Evolutionary conservation across 805 yeast species (phyloP).

Genomic region (Jamesozyma jinghongensis): DNA sequence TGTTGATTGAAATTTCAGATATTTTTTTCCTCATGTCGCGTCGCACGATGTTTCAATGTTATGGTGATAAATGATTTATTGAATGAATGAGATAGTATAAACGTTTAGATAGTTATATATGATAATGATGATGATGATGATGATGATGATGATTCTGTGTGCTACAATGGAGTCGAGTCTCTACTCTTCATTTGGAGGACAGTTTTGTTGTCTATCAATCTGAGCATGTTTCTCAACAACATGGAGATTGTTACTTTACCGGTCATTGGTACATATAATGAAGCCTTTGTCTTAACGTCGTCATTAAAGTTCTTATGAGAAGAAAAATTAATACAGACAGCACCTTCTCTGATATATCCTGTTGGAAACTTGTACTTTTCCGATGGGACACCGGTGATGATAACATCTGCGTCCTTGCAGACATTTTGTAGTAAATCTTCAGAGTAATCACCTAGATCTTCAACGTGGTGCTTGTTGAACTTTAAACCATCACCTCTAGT

Average conservation of each 20-base stretch:
- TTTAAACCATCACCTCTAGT: constrained; percentile 89
- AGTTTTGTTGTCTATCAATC: constrained; percentile 63
- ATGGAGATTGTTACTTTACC: constrained; percentile 96
- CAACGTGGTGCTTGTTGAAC: constrained; percentile 73
- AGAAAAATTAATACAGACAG: constrained; percentile 83
- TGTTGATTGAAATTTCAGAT: too few relatives aligned
- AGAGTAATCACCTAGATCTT: constrained; percentile 41
- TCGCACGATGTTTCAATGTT: too few relatives aligned
- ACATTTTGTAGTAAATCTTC: constrained; percentile 44
- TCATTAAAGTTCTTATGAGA: constrained; percentile 82
- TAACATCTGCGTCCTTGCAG: constrained; percentile 73
- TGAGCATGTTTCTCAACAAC: constrained; percentile 79
- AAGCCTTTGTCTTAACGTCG: constrained; percentile 74
- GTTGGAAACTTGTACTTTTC: constrained; percentile 78
- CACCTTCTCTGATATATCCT: constrained; percentile 72
- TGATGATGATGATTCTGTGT: too few relatives aligned
- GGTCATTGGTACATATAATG: constrained; percentile 87
- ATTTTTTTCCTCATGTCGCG: too few relatives aligned
- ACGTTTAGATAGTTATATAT: too few relatives aligned
- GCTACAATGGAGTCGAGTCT: too few relatives aligned
- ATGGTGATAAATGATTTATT: too few relatives aligned
- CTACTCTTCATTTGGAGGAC: neutral
- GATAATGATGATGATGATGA: too few relatives aligned
- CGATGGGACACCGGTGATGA: constrained; percentile 93
- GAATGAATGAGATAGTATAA: too few relatives aligned